These are phyloP conservation scores for Apiospora kogelbergensis DNA, from an alignment of 2,329 filamentous ascomycete species.

Conservation along the genomic window DNA sequence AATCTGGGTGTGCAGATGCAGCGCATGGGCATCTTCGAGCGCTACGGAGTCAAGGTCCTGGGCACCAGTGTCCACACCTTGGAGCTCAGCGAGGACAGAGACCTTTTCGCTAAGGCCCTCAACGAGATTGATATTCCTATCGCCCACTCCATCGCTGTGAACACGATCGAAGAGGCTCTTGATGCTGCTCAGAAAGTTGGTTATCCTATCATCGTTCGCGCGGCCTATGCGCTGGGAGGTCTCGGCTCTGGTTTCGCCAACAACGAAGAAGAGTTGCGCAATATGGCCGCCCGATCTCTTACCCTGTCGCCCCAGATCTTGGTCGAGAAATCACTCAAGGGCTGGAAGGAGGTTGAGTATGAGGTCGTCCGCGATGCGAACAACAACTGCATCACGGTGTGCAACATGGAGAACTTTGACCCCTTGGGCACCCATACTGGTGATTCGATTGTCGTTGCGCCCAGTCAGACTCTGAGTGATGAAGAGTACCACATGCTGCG, in stretches of 20 bases:
- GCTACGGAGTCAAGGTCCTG: slow-evolving; percentile 92
- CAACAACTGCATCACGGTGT: slow-evolving; percentile 99
- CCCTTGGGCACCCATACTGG: slow-evolving; percentile 96
- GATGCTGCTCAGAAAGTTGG: slow-evolving; percentile 83
- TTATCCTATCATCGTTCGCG: slow-evolving; percentile 97
- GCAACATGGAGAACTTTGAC: slow-evolving; percentile 99
- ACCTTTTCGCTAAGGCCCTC: slow-evolving; percentile 91
- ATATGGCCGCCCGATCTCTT: slow-evolving; percentile 88
- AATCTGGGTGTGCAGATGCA: slow-evolving; percentile 98
- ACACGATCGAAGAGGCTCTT: slow-evolving; percentile 88
- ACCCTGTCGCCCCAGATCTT: slow-evolving; percentile 94
- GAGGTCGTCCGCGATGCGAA: slow-evolving; percentile 95
- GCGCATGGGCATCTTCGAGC: slow-evolving; percentile 90
- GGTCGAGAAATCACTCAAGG: slow-evolving; percentile 97
- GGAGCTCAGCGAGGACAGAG: slow-evolving; percentile 92
- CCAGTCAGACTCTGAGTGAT: slow-evolving; percentile 93
- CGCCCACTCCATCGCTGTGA: slow-evolving; percentile 90
- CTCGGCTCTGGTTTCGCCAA: slow-evolving; percentile 95
- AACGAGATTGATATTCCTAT: slow-evolving; percentile 98
- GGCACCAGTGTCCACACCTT: slow-evolving; percentile 94
- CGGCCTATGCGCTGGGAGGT: slow-evolving; percentile 93
- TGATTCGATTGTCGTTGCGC: slow-evolving; percentile 97
- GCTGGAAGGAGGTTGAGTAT: slow-evolving; percentile 99
- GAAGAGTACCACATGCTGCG: slow-evolving; percentile 99
- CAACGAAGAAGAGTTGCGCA: slow-evolving; percentile 89